Conservation (phyloP, 176 grass and related monocot genomes). For the Raddia guianensis region DNA sequence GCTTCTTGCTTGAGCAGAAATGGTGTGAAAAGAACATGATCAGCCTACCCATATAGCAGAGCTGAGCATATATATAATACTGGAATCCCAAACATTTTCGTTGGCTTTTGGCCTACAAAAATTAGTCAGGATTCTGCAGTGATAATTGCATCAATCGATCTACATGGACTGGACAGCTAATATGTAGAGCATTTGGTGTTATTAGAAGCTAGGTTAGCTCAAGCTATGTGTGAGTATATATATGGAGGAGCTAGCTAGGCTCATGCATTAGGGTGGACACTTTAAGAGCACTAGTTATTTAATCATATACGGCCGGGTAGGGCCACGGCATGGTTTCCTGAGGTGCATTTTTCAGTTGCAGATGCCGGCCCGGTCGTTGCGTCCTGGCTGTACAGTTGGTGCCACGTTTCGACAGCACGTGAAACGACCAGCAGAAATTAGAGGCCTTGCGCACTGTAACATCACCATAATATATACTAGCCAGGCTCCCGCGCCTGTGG, state of each 20-base stretch:
- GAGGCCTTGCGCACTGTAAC: neutral
- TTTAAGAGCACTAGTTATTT: constrained; percentile 26
- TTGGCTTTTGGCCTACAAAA: too few relatives aligned
- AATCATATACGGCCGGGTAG: neutral
- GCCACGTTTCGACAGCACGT: constrained; percentile 53
- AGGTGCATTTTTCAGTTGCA: constrained; percentile 37
- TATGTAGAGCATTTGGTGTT: constrained; percentile 14
- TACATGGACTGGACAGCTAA: neutral
- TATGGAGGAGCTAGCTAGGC: neutral
- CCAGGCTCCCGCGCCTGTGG: too few relatives aligned
- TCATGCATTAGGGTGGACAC: neutral
- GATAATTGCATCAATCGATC: neutral
- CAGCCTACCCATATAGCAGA: neutral
- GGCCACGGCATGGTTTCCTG: constrained; percentile 38
- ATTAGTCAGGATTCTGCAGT: too few relatives aligned
- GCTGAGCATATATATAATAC: neutral
- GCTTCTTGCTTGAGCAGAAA: neutral
- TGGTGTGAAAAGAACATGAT: neutral
- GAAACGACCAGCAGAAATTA: neutral
- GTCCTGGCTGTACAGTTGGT: constrained; percentile 18
- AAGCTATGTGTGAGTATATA: neutral
- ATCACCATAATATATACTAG: neutral
- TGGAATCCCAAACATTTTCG: too few relatives aligned
- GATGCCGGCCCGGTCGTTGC: constrained; percentile 35
- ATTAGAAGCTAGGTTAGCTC: neutral